Evolutionary conservation across 2,329 filamentous ascomycete species (phyloP).

Genomic region (Claviceps capensis): DNA sequence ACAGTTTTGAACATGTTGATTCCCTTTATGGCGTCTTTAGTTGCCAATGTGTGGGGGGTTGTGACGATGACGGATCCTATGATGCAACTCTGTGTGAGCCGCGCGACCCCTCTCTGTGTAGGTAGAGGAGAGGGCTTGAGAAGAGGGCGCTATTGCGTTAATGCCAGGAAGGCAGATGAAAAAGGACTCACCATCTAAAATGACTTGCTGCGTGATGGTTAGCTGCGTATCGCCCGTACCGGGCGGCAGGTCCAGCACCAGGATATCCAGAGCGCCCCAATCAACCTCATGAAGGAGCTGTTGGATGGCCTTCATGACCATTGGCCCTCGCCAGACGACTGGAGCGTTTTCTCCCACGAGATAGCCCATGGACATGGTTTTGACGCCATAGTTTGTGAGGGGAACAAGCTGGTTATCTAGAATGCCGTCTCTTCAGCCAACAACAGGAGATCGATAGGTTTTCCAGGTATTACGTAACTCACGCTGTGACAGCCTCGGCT

Average conservation of each 20-base stretch:
- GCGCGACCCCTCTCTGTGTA: background rate
- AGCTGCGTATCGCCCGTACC: conserved; percentile 93
- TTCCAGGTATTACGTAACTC: conserved; percentile 16
- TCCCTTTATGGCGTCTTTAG: conserved; percentile 84
- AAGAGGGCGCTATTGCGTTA: too few relatives aligned
- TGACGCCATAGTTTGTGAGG: conserved; percentile 85
- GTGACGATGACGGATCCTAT: conserved; percentile 72
- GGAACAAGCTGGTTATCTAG: conserved; percentile 71
- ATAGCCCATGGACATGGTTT: conserved; percentile 98
- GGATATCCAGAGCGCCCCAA: conserved; percentile 77
- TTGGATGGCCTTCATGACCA: conserved; percentile 95
- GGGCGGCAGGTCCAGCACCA: conserved; percentile 83
- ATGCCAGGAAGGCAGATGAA: background rate
- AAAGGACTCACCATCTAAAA: conserved; percentile 55
- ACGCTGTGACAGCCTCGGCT: conserved; percentile 65
- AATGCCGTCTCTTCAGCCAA: background rate
- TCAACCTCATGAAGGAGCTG: conserved; percentile 91
- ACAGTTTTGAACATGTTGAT: conserved; percentile 88
- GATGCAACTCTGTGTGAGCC: background rate
- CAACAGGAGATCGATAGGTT: background rate
- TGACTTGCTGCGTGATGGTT: conserved; percentile 88
- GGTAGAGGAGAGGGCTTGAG: background rate
- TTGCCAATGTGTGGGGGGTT: conserved; percentile 83
- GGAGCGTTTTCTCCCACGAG: conserved; percentile 67
- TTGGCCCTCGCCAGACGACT: conserved; percentile 88